Conservation (phyloP, 2,329 filamentous ascomycete genomes). For the Fusarium sp. region DNA sequence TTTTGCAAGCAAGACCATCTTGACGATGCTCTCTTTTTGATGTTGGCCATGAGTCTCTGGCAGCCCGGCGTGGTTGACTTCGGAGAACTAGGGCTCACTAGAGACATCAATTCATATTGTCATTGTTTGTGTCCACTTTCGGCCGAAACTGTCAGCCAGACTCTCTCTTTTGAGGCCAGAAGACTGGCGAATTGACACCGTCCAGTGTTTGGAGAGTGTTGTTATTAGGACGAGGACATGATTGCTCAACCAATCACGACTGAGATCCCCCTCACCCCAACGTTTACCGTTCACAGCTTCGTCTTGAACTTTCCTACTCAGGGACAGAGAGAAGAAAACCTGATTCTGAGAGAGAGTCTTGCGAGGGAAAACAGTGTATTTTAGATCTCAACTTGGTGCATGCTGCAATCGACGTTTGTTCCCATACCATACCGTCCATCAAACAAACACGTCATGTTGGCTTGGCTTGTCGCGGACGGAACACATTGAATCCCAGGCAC, state of each 20-base stretch:
- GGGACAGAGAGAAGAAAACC: no score
- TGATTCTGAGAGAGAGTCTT: no score
- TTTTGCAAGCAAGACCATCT: background rate
- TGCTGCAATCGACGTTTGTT: no score
- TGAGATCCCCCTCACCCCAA: background rate
- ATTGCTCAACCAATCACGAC: background rate
- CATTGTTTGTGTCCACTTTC: background rate
- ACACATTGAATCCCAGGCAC: no score
- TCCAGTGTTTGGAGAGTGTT: background rate
- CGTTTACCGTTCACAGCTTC: background rate
- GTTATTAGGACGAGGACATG: background rate
- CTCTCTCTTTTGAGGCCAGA: background rate
- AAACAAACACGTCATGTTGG: no score
- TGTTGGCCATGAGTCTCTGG: background rate
- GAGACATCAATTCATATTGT: background rate
- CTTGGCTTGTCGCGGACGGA: no score
- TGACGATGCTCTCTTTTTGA: background rate
- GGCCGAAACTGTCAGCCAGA: no score
- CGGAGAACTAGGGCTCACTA: background rate
- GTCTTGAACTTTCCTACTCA: no score
- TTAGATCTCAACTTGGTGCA: no score
- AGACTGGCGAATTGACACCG: background rate
- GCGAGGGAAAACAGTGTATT: no score
- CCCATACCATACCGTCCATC: no score
- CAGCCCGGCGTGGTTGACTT: background rate